Percentiles rank a stretch among this genome's conserved stretches.
Evolutionary conservation across 768 basidiomycete species (phyloP).

Genomic region (Russula earlei): DNA sequence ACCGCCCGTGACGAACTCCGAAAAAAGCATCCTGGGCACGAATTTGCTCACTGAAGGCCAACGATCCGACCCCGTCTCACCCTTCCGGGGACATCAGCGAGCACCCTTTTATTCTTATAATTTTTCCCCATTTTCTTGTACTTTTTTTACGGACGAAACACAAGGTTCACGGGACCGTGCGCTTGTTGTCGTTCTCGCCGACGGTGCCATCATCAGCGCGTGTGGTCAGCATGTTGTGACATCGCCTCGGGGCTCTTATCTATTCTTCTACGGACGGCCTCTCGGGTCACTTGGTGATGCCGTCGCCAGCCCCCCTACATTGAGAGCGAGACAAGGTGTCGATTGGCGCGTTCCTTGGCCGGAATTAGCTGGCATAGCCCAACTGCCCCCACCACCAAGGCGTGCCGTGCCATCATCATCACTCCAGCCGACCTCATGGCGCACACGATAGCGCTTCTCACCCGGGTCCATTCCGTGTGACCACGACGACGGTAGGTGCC

Average conservation of each 20-base stretch:
- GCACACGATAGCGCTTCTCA: conserved; percentile 1
- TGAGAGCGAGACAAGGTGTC: neutral
- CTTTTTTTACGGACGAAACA: conserved; percentile 12
- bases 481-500: no score
- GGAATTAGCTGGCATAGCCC: conserved; percentile 8
- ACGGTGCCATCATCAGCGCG: conserved; percentile 18
- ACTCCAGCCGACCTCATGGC: conserved; percentile 4
- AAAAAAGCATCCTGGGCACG: conserved; percentile 22
- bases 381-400: conserved; percentile 5
- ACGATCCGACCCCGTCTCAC: conserved; percentile 8
- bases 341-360: no score
- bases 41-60: conserved; percentile 20
- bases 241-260: conserved; percentile 19
- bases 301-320: no score
- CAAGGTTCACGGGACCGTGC: conserved; percentile 18
- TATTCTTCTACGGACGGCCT: conserved; percentile 14
- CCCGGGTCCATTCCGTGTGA: neutral
- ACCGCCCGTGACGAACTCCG: conserved; percentile 31
- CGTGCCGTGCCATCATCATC: neutral
- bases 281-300: conserved; percentile 4
- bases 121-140: neutral
- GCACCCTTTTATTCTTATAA: neutral
- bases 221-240: conserved; percentile 19
- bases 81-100: conserved; percentile 9
- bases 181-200: conserved; percentile 20